Percentiles rank a stretch among this genome's conserved stretches.
Evolutionary conservation across 2,329 filamentous ascomycete genomes (phyloP).

Genomic region (Microdochium bolleyi): DNA sequence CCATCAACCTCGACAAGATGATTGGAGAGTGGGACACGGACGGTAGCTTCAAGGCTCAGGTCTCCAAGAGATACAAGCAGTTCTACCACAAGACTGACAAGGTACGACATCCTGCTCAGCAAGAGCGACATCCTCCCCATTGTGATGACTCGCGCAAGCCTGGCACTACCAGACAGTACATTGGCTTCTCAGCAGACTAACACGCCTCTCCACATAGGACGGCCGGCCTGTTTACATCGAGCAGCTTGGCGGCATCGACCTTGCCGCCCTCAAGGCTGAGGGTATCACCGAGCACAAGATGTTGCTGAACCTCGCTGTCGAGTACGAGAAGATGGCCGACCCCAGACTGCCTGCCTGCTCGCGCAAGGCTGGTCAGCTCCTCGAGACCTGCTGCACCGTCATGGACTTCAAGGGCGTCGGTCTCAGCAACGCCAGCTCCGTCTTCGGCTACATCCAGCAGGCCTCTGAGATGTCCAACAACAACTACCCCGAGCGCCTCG

Average conservation of each 20-base stretch:
- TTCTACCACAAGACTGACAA: slow-evolving; percentile 98
- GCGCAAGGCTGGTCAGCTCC: slow-evolving; percentile 78
- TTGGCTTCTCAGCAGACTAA: slow-evolving; percentile 3
- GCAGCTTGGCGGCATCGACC: slow-evolving; percentile 86
- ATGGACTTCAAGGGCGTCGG: slow-evolving; percentile 97
- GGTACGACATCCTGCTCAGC: slow-evolving; percentile 27
- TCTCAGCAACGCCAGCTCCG: slow-evolving; percentile 69
- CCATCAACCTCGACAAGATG: slow-evolving; percentile 55
- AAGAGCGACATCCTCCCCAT: slow-evolving; percentile 26
- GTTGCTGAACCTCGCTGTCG: slow-evolving; percentile 90
- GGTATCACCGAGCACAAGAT: slow-evolving; percentile 81
- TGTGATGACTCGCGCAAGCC: not conserved
- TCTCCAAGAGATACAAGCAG: slow-evolving; percentile 92
- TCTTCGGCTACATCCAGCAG: slow-evolving; percentile 80
- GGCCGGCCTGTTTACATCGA: slow-evolving; percentile 97
- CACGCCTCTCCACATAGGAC: slow-evolving; percentile 49
- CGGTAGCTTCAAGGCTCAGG: slow-evolving; percentile 57
- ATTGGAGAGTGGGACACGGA: slow-evolving; percentile 61
- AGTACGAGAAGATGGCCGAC: slow-evolving; percentile 95
- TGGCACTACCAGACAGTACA: too few species aligned
- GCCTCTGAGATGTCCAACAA: slow-evolving; percentile 91
- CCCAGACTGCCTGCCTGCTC: slow-evolving; percentile 92
- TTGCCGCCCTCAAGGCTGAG: slow-evolving; percentile 84
- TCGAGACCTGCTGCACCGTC: slow-evolving; percentile 97
- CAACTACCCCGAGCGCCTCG: slow-evolving; percentile 97